phyloP scores from a whole-genome alignment of 1,139 yeast genomes.

The Pichia sp. region DNA sequence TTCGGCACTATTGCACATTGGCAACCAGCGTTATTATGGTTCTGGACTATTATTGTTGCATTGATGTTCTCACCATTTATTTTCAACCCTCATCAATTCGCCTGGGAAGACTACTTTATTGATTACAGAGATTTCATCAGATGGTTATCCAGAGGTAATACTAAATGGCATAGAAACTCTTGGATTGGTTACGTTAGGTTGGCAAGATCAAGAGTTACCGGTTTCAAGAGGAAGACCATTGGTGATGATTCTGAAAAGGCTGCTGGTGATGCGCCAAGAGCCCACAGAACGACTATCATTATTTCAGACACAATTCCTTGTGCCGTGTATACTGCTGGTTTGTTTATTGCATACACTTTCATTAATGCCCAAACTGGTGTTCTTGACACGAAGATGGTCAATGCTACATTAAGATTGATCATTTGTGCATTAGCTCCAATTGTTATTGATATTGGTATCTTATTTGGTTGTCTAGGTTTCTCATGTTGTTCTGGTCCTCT shows the following conservation, averaged over 20 bases:
- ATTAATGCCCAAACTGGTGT: conserved; percentile 98
- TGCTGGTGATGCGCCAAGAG: conserved; percentile 93
- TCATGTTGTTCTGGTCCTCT: conserved; percentile 98
- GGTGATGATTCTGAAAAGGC: conserved; percentile 90
- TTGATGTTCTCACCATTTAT: conserved; percentile 90
- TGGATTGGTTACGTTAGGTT: conserved; percentile 98
- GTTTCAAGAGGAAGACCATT: conserved; percentile 88
- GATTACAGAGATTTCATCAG: conserved; percentile 98
- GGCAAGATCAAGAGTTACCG: conserved; percentile 94
- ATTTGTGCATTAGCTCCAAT: conserved; percentile 92
- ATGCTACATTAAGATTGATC: conserved; percentile 78
- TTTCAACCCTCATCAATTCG: conserved; percentile 97
- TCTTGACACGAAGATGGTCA: conserved; percentile 52
- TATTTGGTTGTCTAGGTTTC: conserved; percentile 66
- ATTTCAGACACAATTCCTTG: conserved; percentile 88
- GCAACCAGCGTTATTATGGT: conserved; percentile 97
- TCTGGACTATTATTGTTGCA: conserved; percentile 93
- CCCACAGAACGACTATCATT: conserved; percentile 82
- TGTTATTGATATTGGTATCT: conserved; percentile 81
- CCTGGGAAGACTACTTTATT: conserved; percentile 98
- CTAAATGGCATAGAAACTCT: conserved; percentile 98
- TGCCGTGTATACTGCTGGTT: conserved; percentile 79
- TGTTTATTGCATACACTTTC: conserved; percentile 86
- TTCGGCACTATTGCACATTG: conserved; percentile 92
- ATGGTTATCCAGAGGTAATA: conserved; percentile 98